Base-by-base conservation (phyloP, 768 basidiomycete genomes). In the Imleria badia region DNA sequence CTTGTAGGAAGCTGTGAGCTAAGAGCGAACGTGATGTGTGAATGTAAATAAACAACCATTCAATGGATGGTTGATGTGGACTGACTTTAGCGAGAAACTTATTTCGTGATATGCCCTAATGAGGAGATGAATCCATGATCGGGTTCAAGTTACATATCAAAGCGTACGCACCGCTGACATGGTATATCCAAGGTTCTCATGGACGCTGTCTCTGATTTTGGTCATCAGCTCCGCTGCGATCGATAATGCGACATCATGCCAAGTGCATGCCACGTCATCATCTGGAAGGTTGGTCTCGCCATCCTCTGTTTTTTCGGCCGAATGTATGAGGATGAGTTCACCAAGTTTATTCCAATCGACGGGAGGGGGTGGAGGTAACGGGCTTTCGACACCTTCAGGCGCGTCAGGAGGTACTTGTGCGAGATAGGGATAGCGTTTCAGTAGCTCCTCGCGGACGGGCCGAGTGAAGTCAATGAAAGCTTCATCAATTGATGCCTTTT, bases 401-500 rank as follows among this genome's bases (percentile, higher is more conserved):
- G 88, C 83, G 54, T 87, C 81, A 0, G 77, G 66, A 2, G 94
- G 94, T 3, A 87, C 80, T 19, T 81, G 67, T 0, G 83, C 79
- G 23, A 99, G 82, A 66, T 91, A 78, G 0, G 95, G 91, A 64
- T 87, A 92, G 39, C 84, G 76, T 45, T 82, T 78, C 3, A 98
- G 74, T 2, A 99, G 72, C 42, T 81, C 74, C 52, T 86, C 82
- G 35, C 91, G 85, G n/a, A 93, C 85, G 33, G 88, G 86, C 10
- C 78, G 78, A 4, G 94, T 91, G 52, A 98, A 81, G 69, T 98
- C 96, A 52, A 98, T 84, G 70, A 95, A 99, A 0, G 92, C 94
- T 66, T 99, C 97, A 64, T 98, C 97, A 34, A 98, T 97, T 0
- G 93, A 96, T 22, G 97, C 97, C 68, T 95, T 97, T 73, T 99